A percentile compares a stretch with the other conserved stretches of the same genome.
Evolutionary conservation across 306 rosid genomes (phyloP).

Genomic region (Cicer cuneatum): DNA sequence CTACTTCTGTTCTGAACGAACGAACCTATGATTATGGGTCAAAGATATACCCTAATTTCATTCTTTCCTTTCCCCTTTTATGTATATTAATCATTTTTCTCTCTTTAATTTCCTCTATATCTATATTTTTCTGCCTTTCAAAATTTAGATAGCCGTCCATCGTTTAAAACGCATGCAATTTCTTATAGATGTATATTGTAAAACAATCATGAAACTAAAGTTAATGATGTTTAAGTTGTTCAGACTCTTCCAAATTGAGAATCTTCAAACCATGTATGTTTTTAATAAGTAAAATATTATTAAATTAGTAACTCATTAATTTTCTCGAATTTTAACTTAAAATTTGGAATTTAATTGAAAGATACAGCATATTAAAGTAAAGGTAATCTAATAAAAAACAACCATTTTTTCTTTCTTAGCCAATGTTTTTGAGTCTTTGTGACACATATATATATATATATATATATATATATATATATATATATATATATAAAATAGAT

Average conservation of each 20-base stretch:
- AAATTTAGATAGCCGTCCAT: conserved; percentile 32
- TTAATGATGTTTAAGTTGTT: conserved; percentile 3
- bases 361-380: too few relatives aligned
- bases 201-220: conserved; percentile 40
- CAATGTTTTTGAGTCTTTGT: too few relatives aligned
- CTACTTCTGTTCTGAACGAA: conserved; percentile 62
- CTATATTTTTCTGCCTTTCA: conserved; percentile 47
- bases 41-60: conserved; percentile 60
- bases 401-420: too few relatives aligned
- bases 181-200: conserved; percentile 40
- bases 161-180: conserved; percentile 48
- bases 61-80: conserved; percentile 20
- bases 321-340: too few relatives aligned
- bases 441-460: too few relatives aligned
- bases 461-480: too few relatives aligned
- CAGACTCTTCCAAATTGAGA: conserved; percentile 3
- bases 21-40: conserved; percentile 60
- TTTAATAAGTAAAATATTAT: too few relatives aligned
- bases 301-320: too few relatives aligned
- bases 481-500: too few relatives aligned
- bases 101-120: conserved; percentile 41
- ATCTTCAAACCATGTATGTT: background rate
- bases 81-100: conserved; percentile 32
- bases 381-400: too few relatives aligned
- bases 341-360: too few relatives aligned